Base-by-base conservation (phyloP, 148 eudicot species). In the Persicaria maculosa region DNA sequence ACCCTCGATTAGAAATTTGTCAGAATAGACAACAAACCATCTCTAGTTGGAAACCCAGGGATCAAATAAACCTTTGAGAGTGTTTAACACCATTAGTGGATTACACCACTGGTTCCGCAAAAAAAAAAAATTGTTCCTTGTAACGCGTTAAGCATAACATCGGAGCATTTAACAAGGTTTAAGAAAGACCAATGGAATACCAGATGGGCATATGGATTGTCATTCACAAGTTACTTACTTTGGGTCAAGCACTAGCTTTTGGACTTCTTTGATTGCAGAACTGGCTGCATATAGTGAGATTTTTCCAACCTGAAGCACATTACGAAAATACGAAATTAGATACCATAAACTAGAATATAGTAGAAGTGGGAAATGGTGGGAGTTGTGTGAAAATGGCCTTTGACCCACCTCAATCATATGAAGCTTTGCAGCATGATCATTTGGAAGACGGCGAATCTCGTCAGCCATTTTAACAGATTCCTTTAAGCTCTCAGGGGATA, bases 211-310 rank as follows among this genome's bases (percentile, higher is more conserved):
- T 3, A 19, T 57, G 7, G 47, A 20, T 2, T 7, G 53, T 65
- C 54, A 47, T 73, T 20, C 75, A 7, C 31, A 46, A n/a, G 73
- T 70, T 80, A 71, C 97, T 87, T 90, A 95, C 98, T 92, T 95
- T 73, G 91, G 89, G 81, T 95, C 98, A 72, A 95, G 85, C 74
- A 92, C 98, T 81, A 95, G 79, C 81, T 92, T 92, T 77, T 87
- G 96, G 72, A 95, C 97, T 78, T 92, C 98, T 83, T 88, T 95
- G 48, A 95, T 95, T 68, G 98, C 96, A 47, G 96, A 90, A 77
- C 98, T 95, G 76, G 98, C 98, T 47, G 98, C 93, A 73, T 95
- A 95, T 11, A 95, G 83, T 48, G 97, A 95, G 71, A 92, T 86
- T 80, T 95, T 95, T 50, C 98, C 97, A 10, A 92, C 96, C 98